Base-by-base conservation (phyloP, 2,329 filamentous ascomycete species). In the Alternaria postmessia region DNA sequence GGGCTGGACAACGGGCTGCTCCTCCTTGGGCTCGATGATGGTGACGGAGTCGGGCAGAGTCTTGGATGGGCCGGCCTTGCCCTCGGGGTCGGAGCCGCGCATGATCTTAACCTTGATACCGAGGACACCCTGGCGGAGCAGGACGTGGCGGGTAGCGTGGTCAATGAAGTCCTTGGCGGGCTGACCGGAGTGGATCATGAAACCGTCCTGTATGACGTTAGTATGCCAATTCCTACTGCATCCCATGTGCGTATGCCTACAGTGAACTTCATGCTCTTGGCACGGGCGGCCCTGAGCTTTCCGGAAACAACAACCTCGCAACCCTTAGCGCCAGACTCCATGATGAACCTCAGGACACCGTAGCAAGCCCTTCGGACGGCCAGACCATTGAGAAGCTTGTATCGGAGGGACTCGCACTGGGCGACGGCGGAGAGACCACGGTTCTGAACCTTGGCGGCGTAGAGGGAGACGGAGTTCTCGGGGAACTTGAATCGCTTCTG, bases 31-130 rank as follows among this genome's bases (percentile, higher is more conserved):
- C 88, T 99, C 95, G 84, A 98, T 97, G 85, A 99, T 95, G 83
- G 94, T 98, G 83, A 99, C 95, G 82, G 93, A 93, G 84, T 99
- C 95, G 75, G 95, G 95, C 71, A 99, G 92, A 74, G 93, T 90
- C 90, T 98, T 97, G 86, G 94, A 92, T 78, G 94, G 94, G 75
- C 95, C 93, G 79, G 93, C 89, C 91, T 99, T 99, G 90, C 95
- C 95, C 86, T 98, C 93, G 82, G 95, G 95, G 87, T 99, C 95
- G 77, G 93, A 95, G 81, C 95, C 95, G 83, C 96, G 94, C 95
- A 99, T 99, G 87, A 99, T 99, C 94, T 99, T 99, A 85, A 99
- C 95, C 90, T 99, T 99, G 88, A 99, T 99, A 87, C 95, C 95
- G 73, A 99, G 88, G 73, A 99, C 95, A 92, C 95, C 95, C 88